These are phyloP conservation scores for Tolypocladium capitatum DNA, from an alignment of 2,329 filamentous ascomycete species.

Conservation along the genomic window DNA sequence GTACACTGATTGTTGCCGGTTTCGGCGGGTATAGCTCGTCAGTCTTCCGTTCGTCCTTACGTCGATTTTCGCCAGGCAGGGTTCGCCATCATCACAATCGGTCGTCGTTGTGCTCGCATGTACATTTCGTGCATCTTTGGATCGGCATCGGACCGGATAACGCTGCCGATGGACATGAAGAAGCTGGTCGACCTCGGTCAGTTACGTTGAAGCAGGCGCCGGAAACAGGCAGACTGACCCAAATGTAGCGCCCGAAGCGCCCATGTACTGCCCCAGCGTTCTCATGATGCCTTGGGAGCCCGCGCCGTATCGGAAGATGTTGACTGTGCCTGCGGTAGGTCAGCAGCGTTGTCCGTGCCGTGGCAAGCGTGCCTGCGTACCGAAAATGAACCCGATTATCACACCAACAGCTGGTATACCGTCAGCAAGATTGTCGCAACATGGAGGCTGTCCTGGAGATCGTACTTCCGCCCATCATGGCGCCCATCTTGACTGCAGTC, in stretches of 20 bases:
- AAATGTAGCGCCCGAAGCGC: constrained; percentile 87
- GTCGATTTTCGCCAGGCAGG: constrained; percentile 20
- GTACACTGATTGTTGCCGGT: neutral
- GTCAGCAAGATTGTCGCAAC: constrained; percentile 16
- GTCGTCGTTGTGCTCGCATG: constrained; percentile 57
- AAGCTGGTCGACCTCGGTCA: constrained; percentile 39
- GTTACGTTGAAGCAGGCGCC: constrained; percentile 1
- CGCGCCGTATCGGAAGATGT: constrained; percentile 89
- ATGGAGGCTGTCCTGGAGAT: constrained; percentile 12
- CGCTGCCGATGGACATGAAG: constrained; percentile 98
- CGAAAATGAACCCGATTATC: constrained; percentile 97
- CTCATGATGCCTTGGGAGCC: constrained; percentile 89
- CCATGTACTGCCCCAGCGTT: constrained; percentile 93
- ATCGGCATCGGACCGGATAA: constrained; percentile 83
- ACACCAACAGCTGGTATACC: constrained; percentile 63
- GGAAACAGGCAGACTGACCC: constrained; percentile 43
- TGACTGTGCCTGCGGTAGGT: constrained; percentile 57
- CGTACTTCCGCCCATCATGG: constrained; percentile 96
- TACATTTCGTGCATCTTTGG: constrained; percentile 65
- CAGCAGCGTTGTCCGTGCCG: constrained; percentile 1
- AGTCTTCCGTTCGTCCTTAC: neutral
- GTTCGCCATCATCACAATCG: constrained; percentile 45
- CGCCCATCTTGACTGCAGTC: constrained; percentile 66
- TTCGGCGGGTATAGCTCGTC: constrained; percentile 2
- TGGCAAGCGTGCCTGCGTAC: constrained; percentile 32